Conservation (phyloP, 2,329 filamentous ascomycete genomes). For the Juglanconis oblonga region DNA sequence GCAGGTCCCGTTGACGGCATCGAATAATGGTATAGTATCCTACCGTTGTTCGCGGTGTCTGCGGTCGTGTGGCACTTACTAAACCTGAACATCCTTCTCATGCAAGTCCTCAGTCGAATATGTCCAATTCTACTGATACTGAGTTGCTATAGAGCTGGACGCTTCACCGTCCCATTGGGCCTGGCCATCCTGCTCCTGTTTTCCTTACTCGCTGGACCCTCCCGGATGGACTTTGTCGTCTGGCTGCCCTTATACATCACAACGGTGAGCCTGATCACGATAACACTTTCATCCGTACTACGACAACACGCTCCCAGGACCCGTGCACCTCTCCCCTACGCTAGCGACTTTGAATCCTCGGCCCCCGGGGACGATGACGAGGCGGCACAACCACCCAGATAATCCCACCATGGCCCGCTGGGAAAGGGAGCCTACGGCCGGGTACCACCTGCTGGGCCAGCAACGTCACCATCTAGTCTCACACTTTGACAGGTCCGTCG, state of each 20-base stretch:
- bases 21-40: neutral
- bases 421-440: neutral
- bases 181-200: slow-evolving; percentile 2
- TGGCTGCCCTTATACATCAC: neutral
- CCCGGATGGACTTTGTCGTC: neutral
- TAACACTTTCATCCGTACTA: neutral
- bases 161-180: neutral
- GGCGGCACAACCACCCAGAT: neutral
- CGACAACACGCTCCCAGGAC: neutral
- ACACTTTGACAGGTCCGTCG: neutral
- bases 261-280: neutral
- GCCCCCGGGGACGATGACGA: neutral
- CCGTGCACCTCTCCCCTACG: neutral
- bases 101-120: neutral
- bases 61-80: neutral
- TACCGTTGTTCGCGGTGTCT: neutral
- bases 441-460: neutral
- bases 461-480: neutral
- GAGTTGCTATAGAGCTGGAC: neutral
- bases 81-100: neutral
- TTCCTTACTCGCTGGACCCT: neutral
- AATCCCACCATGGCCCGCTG: neutral
- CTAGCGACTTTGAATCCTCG: neutral
- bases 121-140: neutral
- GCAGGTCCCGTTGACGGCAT: neutral